Conservation (phyloP, 306 rosid genomes). For the Ormosia emarginata region DNA sequence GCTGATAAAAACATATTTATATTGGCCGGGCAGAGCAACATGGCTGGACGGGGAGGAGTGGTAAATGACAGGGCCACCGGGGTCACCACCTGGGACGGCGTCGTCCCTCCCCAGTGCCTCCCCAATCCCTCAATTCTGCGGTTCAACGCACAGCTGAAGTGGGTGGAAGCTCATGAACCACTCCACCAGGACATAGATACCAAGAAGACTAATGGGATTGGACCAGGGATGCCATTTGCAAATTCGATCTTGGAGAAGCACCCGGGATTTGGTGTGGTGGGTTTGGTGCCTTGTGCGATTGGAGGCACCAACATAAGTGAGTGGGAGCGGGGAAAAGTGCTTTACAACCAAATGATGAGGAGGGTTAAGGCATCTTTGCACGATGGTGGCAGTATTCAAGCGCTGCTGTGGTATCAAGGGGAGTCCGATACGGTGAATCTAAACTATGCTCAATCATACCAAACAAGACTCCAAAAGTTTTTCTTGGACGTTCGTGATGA, state of each 20-base stretch:
- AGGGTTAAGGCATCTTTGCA: constrained; percentile 48
- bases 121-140: constrained; percentile 44
- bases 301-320: constrained; percentile 43
- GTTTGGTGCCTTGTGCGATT: constrained; percentile 55
- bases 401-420: constrained; percentile 82
- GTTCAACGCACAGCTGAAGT: constrained; percentile 43
- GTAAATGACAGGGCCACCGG: constrained; percentile 26
- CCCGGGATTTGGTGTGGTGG: constrained; percentile 24
- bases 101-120: constrained; percentile 47
- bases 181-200: constrained; percentile 56
- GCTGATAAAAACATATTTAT: constrained; percentile 46
- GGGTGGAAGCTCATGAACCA: constrained; percentile 78
- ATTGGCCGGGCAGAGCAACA: constrained; percentile 97
- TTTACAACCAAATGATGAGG: constrained; percentile 55
- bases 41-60: constrained; percentile 92
- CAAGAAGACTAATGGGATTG: constrained; percentile 32
- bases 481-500: constrained; percentile 57
- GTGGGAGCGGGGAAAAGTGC: constrained; percentile 43
- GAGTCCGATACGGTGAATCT: constrained; percentile 52
- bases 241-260: constrained; percentile 24
- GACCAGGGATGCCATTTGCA: constrained; percentile 46
- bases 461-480: constrained; percentile 39
- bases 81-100: constrained; percentile 54
- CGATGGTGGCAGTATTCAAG: constrained; percentile 41
- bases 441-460: constrained; percentile 47